Evolutionary conservation across 2,329 filamentous ascomycete genomes (phyloP), one percentile per base, ranked within the genome.

Genomic region (Cladorrhinum sp.): DNA sequence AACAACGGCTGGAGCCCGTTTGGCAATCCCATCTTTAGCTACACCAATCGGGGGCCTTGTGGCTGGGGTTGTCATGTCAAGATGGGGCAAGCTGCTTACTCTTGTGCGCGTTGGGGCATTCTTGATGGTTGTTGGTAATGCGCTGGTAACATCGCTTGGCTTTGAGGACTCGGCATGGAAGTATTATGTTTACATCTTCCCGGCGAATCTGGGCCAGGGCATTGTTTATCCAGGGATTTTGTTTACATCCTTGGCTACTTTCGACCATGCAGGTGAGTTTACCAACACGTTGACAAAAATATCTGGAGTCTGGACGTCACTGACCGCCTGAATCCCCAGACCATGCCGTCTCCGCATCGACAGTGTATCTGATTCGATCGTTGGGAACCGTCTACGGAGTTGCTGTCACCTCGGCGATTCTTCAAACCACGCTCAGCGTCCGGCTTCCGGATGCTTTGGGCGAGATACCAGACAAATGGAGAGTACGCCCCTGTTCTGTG

Each of bases 311-410:
- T 16, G 4, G 10, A 1, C 2, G 24, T 55, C 42, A 61, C 66
- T 68, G 14, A 61, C 57, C n/a, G n/a, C n/a, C n/a, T n/a, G n/a
- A 49, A 8, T 5, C 3, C 16, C 7, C 42, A 86, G 85, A 87
- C 57, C 84, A 88, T 66, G 84, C 85, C 10, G 84, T 87, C 1
- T 83, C 81, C 0, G 80, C 85, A 2, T 87, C 84, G 1, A 86
- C 82, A 0, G 82, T 86, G 6, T 88, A 88, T 69, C 77, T 88
- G 20, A 80, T 88, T 49, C 81, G 86, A 24, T 87, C 84, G 0
- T 73, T 88, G 2, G 86, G 85, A 1, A 83, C 80, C 0, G 85
- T 88, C 16, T 88, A 84, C 80, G 85, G 86, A 9, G 86, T 88
- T 1, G 85, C 86, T 0, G 75, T 85, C 36, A 84, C 84, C 0